These are phyloP conservation scores for Nakaseomyces bracarensis DNA, from an alignment of 1,139 yeast species.

Conservation along the genomic window DNA sequence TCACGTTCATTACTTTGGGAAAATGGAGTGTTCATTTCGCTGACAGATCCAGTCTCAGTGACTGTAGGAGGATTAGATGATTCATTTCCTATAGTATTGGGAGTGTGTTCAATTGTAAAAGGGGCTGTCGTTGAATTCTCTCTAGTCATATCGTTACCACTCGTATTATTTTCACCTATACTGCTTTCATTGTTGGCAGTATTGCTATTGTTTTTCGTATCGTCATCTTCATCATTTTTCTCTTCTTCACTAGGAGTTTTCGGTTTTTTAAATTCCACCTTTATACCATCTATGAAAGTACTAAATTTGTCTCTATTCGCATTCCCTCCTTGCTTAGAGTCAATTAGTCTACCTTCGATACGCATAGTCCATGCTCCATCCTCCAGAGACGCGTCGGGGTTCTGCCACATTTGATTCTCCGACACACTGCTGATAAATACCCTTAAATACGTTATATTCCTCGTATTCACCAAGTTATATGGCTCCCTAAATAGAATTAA, in stretches of 20 bases:
- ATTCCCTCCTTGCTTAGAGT: slow-evolving; percentile 36
- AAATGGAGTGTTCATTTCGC: slow-evolving; percentile 2
- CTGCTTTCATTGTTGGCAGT: neutral
- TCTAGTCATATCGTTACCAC: neutral
- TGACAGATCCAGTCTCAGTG: neutral
- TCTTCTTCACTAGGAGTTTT: slow-evolving; percentile 24
- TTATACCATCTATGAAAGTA: slow-evolving; percentile 71
- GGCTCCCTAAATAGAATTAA: slow-evolving; percentile 8
- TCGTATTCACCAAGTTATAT: slow-evolving; percentile 29
- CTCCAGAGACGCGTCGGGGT: slow-evolving; percentile 21
- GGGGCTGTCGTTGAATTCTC: neutral
- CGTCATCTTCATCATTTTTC: slow-evolving; percentile 15
- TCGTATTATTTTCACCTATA: neutral
- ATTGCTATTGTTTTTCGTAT: slow-evolving; percentile 11
- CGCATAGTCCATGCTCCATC: slow-evolving; percentile 64
- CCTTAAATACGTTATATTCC: slow-evolving; percentile 54
- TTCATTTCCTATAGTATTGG: neutral
- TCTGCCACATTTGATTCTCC: slow-evolving; percentile 90
- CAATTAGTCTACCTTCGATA: slow-evolving; percentile 73
- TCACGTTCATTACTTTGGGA: neutral
- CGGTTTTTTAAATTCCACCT: slow-evolving; percentile 52
- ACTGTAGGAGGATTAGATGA: slow-evolving; percentile 1
- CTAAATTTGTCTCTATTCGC: slow-evolving; percentile 56
- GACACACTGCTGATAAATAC: slow-evolving; percentile 76
- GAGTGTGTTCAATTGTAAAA: neutral